Evolutionary conservation across 345 rosid species (phyloP).

Genomic region (Euclidium syriacum): DNA sequence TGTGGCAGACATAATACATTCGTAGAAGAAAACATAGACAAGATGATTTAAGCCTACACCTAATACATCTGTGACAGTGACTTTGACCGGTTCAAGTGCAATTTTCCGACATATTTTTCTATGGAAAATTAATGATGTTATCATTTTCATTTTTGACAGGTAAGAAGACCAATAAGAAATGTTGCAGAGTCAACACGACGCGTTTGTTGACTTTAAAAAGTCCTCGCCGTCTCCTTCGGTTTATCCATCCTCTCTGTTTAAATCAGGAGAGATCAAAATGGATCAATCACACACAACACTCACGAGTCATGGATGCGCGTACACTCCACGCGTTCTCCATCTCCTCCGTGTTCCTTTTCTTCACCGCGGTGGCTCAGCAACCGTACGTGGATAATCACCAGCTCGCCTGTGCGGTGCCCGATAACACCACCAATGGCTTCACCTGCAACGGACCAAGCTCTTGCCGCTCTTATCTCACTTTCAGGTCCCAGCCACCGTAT

Average conservation of each 20-base stretch:
- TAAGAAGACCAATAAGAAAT: conserved; percentile 1
- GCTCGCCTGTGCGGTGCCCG: conserved; percentile 28
- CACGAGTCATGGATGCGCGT: conserved; percentile 16
- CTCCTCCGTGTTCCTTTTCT: background rate
- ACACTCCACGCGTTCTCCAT: background rate
- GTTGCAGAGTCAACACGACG: conserved; percentile 18
- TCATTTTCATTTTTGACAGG: background rate
- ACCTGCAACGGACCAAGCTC: conserved; percentile 44
- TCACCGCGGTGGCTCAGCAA: conserved; percentile 45
- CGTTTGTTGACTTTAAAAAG: conserved; percentile 18
- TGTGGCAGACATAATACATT: too few species aligned
- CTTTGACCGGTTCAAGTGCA: too few species aligned
- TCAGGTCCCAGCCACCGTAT: conserved; percentile 52
- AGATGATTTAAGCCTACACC: too few species aligned
- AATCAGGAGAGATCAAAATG: background rate
- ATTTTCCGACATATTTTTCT: too few species aligned
- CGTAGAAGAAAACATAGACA: too few species aligned
- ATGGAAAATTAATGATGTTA: background rate
- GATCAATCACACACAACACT: background rate
- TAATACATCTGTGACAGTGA: too few species aligned
- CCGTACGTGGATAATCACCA: conserved; percentile 58
- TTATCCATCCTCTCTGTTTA: background rate
- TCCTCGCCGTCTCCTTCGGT: conserved; percentile 10
- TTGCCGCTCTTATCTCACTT: conserved; percentile 73
- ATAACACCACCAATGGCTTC: conserved; percentile 46